phyloP scores from a whole-genome alignment of 441 rosid species.

The Flueggea neowawraea region DNA sequence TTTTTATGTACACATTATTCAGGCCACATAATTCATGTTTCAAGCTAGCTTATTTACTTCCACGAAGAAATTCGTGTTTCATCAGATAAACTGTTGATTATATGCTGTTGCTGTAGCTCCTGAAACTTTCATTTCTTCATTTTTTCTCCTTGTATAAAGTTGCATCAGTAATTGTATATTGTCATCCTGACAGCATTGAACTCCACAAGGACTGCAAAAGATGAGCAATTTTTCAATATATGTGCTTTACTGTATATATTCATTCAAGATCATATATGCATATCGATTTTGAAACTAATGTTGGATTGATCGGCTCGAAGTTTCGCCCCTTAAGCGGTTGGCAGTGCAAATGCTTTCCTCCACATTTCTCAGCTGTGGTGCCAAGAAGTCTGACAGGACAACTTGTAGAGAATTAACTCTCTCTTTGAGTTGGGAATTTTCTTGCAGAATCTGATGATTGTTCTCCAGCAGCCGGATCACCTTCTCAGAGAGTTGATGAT shows the following conservation, averaged over 20 bases:
- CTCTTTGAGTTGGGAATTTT: conserved; percentile 72
- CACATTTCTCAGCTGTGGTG: conserved; percentile 32
- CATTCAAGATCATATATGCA: too few relatives aligned
- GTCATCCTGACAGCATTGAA: too few relatives aligned
- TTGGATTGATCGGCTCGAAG: conserved; percentile 14
- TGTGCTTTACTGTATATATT: neutral
- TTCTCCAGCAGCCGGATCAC: conserved; percentile 57
- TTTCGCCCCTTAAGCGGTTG: conserved; percentile 25
- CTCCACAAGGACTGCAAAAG: too few relatives aligned
- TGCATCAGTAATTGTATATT: too few relatives aligned
- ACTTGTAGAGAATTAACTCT: conserved; percentile 58
- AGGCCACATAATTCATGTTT: too few relatives aligned
- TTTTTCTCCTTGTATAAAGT: too few relatives aligned
- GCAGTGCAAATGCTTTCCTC: conserved; percentile 25
- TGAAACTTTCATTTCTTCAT: too few relatives aligned
- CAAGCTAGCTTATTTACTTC: too few relatives aligned
- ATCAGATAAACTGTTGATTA: too few relatives aligned
- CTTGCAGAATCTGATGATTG: conserved; percentile 65
- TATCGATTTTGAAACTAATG: neutral
- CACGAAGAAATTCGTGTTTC: too few relatives aligned
- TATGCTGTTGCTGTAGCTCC: too few relatives aligned
- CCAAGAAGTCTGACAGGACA: conserved; percentile 41
- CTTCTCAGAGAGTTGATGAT: conserved; percentile 67
- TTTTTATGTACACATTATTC: too few relatives aligned
- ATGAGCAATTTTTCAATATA: neutral